These are phyloP conservation scores for Trichosanthes truncata DNA, from an alignment of 306 rosid species.

Conservation along the genomic window DNA sequence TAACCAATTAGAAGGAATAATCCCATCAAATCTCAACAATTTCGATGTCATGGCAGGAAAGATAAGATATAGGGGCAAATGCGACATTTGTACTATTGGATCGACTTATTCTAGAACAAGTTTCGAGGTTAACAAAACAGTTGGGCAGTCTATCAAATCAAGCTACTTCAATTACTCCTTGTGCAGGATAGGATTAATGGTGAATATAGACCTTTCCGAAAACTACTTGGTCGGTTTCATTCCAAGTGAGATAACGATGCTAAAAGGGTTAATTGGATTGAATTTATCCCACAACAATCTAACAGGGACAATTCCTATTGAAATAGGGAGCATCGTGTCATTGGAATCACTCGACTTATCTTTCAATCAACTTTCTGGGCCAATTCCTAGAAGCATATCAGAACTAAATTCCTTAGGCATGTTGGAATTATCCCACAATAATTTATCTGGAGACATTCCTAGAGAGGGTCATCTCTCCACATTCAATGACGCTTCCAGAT, in stretches of 20 bases:
- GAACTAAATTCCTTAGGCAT: neutral
- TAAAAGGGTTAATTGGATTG: neutral
- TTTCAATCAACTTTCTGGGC: neutral
- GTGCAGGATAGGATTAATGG: neutral
- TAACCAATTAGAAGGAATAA: neutral
- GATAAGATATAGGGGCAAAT: no score
- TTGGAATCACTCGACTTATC: neutral
- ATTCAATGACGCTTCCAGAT: neutral
- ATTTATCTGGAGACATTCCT: neutral
- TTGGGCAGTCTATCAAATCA: neutral
- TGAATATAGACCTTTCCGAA: neutral
- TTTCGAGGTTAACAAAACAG: no score
- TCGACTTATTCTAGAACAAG: no score
- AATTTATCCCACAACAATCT: neutral
- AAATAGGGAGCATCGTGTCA: neutral
- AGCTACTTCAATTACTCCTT: neutral
- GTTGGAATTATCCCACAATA: neutral
- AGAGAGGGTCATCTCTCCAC: neutral
- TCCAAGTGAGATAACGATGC: neutral
- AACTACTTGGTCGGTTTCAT: conserved; percentile 1
- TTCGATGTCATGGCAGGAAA: neutral
- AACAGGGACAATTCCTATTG: neutral
- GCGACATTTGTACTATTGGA: no score
- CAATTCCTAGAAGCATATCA: neutral
- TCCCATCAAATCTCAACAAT: neutral